phyloP scores from a whole-genome alignment of 1,139 yeast genomes.

The Sugiyamaella grinbergsii region DNA sequence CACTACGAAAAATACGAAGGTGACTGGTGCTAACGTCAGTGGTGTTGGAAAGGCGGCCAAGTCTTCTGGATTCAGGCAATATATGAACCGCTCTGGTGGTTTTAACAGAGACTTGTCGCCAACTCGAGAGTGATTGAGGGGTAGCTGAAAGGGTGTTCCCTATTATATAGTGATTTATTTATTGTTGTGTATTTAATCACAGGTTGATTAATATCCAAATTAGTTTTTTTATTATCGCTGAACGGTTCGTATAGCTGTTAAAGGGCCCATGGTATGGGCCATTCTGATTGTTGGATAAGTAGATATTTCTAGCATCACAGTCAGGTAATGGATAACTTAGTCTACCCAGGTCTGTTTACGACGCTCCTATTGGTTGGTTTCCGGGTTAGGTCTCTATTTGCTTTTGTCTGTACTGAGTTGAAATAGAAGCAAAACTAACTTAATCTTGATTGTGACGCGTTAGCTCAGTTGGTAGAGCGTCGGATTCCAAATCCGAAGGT shows the following conservation, averaged over 20 bases:
- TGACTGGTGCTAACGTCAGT: conserved; percentile 48
- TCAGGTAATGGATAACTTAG: no score
- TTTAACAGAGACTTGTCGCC: conserved; percentile 65
- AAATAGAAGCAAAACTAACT: no score
- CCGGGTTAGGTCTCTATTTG: no score
- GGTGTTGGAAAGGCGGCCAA: conserved; percentile 48
- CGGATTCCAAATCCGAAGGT: conserved; percentile 21
- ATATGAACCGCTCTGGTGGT: conserved; percentile 65
- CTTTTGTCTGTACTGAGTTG: no score
- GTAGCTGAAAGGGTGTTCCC: not conserved
- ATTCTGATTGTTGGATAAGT: no score
- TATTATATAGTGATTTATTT: not conserved
- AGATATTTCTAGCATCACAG: no score
- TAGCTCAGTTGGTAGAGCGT: conserved; percentile 21
- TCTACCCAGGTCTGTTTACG: no score
- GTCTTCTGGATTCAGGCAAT: conserved; percentile 59
- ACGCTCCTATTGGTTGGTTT: no score
- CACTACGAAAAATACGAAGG: conserved; percentile 63
- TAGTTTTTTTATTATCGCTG: no score
- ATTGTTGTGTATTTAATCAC: not conserved
- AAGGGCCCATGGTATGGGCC: no score
- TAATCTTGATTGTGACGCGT: conserved; percentile 11
- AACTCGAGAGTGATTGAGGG: conserved; percentile 25
- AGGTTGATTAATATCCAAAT: no score
- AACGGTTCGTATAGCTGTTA: no score